These are phyloP conservation scores for Globisporangium canariense DNA, from an alignment of 352 stramenopile genomes.

Conservation along the genomic window DNA sequence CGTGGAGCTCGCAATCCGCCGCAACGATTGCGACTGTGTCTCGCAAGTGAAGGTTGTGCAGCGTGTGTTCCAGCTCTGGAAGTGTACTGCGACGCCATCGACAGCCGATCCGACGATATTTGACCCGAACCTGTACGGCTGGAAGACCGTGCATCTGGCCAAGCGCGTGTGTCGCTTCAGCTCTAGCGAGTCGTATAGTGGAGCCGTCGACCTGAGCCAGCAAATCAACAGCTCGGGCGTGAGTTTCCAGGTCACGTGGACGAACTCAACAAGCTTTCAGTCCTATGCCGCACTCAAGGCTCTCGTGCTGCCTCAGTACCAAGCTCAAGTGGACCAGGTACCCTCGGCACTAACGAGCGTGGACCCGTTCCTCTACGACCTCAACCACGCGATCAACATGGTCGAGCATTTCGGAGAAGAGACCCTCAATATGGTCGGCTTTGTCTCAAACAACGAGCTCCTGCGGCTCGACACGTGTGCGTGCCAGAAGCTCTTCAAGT, in stretches of 20 bases:
- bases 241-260: conserved; percentile 68
- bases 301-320: conserved; percentile 42
- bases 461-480: conserved; percentile 91
- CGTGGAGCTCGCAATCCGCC: conserved; percentile 81
- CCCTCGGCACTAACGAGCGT: conserved; percentile 35
- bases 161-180: conserved; percentile 55
- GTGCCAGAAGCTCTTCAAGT: conserved; percentile 92
- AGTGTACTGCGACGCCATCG: conserved; percentile 76
- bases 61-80: conserved; percentile 92
- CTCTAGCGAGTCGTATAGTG: conserved; percentile 11
- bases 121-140: conserved; percentile 51
- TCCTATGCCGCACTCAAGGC: conserved; percentile 80
- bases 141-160: conserved; percentile 47
- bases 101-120: conserved; percentile 24
- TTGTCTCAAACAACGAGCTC: conserved; percentile 36
- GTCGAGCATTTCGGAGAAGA: conserved; percentile 87
- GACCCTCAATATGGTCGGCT: conserved; percentile 72
- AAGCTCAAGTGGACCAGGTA: conserved; percentile 26
- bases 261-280: conserved; percentile 45
- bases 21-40: conserved; percentile 92
- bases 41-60: conserved; percentile 84
- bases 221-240: conserved; percentile 32
- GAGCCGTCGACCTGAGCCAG: conserved; percentile 27
- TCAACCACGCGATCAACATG: conserved; percentile 84
- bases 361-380: conserved; percentile 91